These are phyloP conservation scores for Botrytis paeoniae DNA, from an alignment of 2,329 filamentous ascomycete genomes.

Conservation along the genomic window DNA sequence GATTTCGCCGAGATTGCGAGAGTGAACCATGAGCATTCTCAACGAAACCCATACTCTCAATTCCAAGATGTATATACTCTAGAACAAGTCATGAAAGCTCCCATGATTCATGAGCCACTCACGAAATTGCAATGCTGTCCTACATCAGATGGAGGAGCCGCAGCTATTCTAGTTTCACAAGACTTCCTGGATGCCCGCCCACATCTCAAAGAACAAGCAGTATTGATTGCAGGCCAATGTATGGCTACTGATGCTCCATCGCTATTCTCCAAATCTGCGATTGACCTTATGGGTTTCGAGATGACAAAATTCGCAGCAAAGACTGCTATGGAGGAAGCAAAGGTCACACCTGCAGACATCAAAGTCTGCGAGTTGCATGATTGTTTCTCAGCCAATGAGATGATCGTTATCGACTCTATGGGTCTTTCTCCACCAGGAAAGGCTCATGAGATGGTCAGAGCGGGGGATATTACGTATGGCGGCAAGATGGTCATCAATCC, in stretches of 20 bases:
- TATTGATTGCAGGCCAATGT: slow-evolving; percentile 83
- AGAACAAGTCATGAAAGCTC: slow-evolving; percentile 72
- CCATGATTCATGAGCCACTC: slow-evolving; percentile 79
- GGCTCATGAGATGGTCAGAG: slow-evolving; percentile 85
- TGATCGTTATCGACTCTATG: slow-evolving; percentile 84
- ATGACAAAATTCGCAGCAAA: slow-evolving; percentile 74
- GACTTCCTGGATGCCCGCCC: slow-evolving; percentile 82
- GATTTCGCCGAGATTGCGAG: slow-evolving; percentile 96
- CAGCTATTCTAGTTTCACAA: slow-evolving; percentile 85
- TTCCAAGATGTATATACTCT: slow-evolving; percentile 89
- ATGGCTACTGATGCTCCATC: slow-evolving; percentile 79
- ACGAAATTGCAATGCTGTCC: slow-evolving; percentile 99
- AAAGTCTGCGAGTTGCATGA: slow-evolving; percentile 92
- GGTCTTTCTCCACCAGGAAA: slow-evolving; percentile 76
- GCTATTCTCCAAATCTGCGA: slow-evolving; percentile 75
- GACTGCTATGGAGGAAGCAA: slow-evolving; percentile 71
- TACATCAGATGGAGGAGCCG: slow-evolving; percentile 87
- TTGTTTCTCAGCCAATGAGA: slow-evolving; percentile 94
- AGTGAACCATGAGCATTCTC: slow-evolving; percentile 88
- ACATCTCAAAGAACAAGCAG: slow-evolving; percentile 76
- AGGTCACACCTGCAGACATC: slow-evolving; percentile 64
- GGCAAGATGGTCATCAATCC: slow-evolving; percentile 78
- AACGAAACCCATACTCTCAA: slow-evolving; percentile 95
- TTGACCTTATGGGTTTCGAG: slow-evolving; percentile 85
- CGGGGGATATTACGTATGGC: slow-evolving; percentile 89